Evolutionary conservation across 2,329 filamentous ascomycete species (phyloP).

Genomic region (Alternaria angustiovoidea): DNA sequence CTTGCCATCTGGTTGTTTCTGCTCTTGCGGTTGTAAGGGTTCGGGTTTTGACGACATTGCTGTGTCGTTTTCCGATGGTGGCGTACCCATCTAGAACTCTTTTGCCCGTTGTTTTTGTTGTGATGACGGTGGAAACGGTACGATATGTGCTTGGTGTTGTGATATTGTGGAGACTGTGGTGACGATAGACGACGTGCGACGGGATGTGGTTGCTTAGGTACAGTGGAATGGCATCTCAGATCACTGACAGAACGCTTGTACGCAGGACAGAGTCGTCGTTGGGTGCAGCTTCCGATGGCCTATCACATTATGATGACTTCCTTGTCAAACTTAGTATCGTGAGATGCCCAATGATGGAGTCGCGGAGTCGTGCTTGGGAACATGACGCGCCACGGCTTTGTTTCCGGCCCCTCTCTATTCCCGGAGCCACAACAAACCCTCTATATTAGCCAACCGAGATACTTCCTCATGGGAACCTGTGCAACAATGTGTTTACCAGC

Average conservation of each 20-base stretch:
- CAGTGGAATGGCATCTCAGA: not conserved
- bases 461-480: too few relatives aligned
- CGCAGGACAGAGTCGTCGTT: not conserved
- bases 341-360: not conserved
- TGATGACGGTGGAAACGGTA: not conserved
- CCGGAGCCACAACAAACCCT: slow-evolving; percentile 1
- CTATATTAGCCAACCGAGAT: not conserved
- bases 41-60: not conserved
- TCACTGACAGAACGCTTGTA: not conserved
- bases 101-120: not conserved
- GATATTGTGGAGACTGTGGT: not conserved
- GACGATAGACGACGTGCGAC: not conserved
- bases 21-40: not conserved
- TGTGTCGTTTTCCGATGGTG: not conserved
- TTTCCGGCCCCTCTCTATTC: not conserved
- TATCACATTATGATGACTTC: not conserved
- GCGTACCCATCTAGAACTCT: not conserved
- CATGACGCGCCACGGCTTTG: not conserved
- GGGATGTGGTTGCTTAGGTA: not conserved
- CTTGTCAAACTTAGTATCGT: not conserved
- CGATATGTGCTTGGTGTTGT: not conserved
- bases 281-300: not conserved
- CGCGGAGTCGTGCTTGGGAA: not conserved
- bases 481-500: too few relatives aligned
- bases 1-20: not conserved